Evolutionary conservation across 495 filamentous ascomycete species (phyloP), one percentile per base, ranked within the genome.

Genomic region (Cairneyella variabilis): DNA sequence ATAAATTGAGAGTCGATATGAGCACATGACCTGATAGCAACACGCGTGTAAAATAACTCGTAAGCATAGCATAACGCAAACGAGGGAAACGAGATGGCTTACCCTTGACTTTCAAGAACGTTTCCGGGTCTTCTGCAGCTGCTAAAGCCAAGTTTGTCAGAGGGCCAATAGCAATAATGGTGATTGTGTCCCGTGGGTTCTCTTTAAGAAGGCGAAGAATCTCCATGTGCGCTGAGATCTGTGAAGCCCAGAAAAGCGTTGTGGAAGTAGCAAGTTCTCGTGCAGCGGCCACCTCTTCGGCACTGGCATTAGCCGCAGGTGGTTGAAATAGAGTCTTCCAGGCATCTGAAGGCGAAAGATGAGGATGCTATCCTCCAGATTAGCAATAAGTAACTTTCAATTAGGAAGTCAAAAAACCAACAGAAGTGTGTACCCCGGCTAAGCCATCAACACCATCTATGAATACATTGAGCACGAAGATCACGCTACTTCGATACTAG

Each of bases 61-160:
- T n/a, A n/a, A n/a, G n/a, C n/a, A n/a, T n/a, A n/a, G n/a, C n/a
- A n/a, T n/a, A n/a, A n/a, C n/a, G n/a, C n/a, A n/a, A n/a, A n/a
- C n/a, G n/a, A n/a, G n/a, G n/a, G n/a, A n/a, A n/a, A n/a, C n/a
- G n/a, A n/a, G n/a, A n/a, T n/a, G n/a, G 14, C 28, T 32, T 32
- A 32, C 28, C 28, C 65, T 95, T 95, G 22, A 82, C 90, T 18
- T 83, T 82, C 3, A 97, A 78, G 71, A 99, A 96, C 3, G 89
- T 84, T 62, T 88, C 84, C 2, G 89, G 82, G 56, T 96, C 90
- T 62, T 87, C 79, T 5, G 89, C 82, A 25, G 93, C 90, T 11
- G 93, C 93, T 36, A 91, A 67, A 10, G 95, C 92, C 17, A 97
- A 72, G 67, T 95, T 99, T 4, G 91, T 97, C 30, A 97, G 71